Conservation (phyloP, 768 basidiomycete species). For the Suillus decipiens region DNA sequence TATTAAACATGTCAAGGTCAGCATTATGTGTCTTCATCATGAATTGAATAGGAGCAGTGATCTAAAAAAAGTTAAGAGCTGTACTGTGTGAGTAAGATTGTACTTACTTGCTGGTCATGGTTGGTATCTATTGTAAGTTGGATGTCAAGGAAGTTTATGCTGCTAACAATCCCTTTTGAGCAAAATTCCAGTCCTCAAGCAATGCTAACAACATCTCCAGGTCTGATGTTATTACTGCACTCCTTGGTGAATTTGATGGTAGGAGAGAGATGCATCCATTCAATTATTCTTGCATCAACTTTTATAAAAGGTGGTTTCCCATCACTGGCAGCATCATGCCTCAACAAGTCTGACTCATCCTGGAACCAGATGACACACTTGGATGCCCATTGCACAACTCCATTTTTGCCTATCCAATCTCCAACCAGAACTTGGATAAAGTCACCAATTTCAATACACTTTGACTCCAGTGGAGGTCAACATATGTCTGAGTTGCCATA, state of each 20-base stretch:
- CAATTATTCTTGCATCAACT: not conserved
- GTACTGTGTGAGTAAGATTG: rapidly evolving
- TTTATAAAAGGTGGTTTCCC: no score
- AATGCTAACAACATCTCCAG: not conserved
- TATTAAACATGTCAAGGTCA: no score
- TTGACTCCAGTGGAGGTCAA: not conserved
- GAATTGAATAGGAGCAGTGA: no score
- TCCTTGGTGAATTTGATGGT: not conserved
- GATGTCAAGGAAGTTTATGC: no score
- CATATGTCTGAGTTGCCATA: rapidly evolving
- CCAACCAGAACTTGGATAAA: not conserved
- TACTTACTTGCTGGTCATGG: no score
- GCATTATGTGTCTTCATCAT: no score
- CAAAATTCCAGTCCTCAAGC: no score
- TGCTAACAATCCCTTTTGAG: no score
- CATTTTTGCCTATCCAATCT: not conserved
- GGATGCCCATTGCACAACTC: not conserved
- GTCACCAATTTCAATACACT: not conserved
- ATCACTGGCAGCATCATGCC: no score
- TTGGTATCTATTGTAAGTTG: no score
- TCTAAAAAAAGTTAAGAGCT: no score
- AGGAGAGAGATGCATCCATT: not conserved
- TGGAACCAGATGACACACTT: not conserved
- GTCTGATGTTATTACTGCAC: not conserved
- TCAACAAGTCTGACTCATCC: not conserved